Conservation (phyloP, 1,284 basidiomycete species). For the Ceratobasidium sp. region DNA sequence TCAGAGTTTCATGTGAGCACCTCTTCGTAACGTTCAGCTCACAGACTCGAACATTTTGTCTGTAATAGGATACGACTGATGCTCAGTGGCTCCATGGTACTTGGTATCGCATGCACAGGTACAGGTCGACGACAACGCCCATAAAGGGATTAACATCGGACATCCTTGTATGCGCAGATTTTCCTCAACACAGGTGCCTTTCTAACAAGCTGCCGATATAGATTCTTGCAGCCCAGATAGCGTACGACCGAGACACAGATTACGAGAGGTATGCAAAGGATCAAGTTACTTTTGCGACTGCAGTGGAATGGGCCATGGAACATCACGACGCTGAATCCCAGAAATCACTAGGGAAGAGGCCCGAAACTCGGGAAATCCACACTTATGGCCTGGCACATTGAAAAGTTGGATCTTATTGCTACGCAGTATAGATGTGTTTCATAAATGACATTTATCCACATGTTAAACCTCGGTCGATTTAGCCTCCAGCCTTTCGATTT, state of each 20-base stretch:
- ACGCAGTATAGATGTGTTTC: not conserved
- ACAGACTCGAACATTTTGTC: not conserved
- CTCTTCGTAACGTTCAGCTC: too few relatives aligned
- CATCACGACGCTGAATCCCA: not conserved
- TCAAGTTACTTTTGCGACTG: slow-evolving; percentile 13
- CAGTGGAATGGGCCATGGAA: slow-evolving; percentile 40
- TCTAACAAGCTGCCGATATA: too few relatives aligned
- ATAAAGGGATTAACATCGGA: slow-evolving; percentile 85
- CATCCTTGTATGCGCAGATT: slow-evolving; percentile 64
- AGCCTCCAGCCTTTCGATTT: slow-evolving; percentile 8
- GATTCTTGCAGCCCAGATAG: slow-evolving; percentile 41
- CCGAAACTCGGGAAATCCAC: not conserved
- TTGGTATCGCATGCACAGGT: slow-evolving; percentile 74
- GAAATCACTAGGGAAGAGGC: not conserved
- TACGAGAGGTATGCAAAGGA: slow-evolving; percentile 36
- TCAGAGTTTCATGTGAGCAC: slow-evolving; percentile 68
- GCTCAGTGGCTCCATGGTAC: slow-evolving; percentile 56
- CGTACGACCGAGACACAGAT: slow-evolving; percentile 30
- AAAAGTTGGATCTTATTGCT: not conserved
- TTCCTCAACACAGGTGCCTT: not conserved
- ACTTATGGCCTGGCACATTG: slow-evolving; percentile 22
- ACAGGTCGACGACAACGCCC: slow-evolving; percentile 75
- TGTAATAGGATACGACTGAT: slow-evolving; percentile 63
- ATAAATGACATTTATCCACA: not conserved
- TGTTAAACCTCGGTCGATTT: slow-evolving; percentile 14